Conservation (phyloP, 768 basidiomycete genomes). For the Lyophyllum semitale region DNA sequence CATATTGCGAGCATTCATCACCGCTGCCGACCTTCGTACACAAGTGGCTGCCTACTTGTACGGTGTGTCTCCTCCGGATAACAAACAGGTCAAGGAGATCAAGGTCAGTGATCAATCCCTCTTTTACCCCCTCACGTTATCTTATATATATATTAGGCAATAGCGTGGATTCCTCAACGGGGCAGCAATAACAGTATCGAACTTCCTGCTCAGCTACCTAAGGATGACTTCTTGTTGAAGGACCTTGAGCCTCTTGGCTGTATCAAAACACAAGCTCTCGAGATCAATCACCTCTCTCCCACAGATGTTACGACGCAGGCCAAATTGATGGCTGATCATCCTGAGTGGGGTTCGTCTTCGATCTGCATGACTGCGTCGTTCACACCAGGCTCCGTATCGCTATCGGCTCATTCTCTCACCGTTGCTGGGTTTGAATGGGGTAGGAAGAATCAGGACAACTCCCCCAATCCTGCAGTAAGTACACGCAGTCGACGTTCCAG, state of each 20-base stretch:
- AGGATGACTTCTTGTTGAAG: constrained; percentile 92
- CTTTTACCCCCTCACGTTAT: background rate
- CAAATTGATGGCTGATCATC: constrained; percentile 95
- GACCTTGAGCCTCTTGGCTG: constrained; percentile 95
- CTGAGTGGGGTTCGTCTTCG: constrained; percentile 91
- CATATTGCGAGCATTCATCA: constrained; percentile 89
- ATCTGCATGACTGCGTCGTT: constrained; percentile 95
- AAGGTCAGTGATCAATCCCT: constrained; percentile 50
- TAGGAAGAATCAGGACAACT: constrained; percentile 86
- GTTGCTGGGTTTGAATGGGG: constrained; percentile 98
- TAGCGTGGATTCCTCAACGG: constrained; percentile 97
- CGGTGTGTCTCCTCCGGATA: constrained; percentile 90
- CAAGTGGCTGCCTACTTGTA: constrained; percentile 95
- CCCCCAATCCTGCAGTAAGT: constrained; percentile 72
- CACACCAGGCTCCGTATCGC: constrained; percentile 95
- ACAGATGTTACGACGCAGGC: constrained; percentile 93
- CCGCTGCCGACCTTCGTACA: constrained; percentile 91
- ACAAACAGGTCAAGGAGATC: constrained; percentile 98
- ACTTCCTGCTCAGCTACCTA: constrained; percentile 85
- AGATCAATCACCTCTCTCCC: constrained; percentile 90
- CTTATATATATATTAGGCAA: constrained; percentile 47
- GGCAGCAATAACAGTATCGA: constrained; percentile 95
- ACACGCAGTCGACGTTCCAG: background rate
- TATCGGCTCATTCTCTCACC: constrained; percentile 89
- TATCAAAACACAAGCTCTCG: constrained; percentile 95